These are phyloP conservation scores for Aphanomyces stellatus DNA, from an alignment of 352 stramenopile genomes.

Conservation along the genomic window DNA sequence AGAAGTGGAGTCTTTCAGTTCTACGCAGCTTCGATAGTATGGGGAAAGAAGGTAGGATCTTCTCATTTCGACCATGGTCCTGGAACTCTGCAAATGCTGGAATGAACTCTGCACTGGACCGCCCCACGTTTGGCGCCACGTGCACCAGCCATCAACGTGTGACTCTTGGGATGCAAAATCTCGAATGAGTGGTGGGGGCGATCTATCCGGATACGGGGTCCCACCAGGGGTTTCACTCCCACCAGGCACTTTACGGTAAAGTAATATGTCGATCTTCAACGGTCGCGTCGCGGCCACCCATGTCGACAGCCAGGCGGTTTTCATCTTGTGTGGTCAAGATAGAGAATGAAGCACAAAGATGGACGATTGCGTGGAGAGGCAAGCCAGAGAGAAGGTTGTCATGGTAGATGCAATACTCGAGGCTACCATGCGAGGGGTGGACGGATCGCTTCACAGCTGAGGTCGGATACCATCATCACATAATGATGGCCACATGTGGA, in stretches of 20 bases:
- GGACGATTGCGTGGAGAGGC: no score
- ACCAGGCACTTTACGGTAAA: not conserved
- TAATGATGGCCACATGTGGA: no score
- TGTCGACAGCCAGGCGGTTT: not conserved
- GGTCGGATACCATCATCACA: no score
- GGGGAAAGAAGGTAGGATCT: slow-evolving; percentile 73
- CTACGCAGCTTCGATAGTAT: slow-evolving; percentile 68
- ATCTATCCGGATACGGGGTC: not conserved
- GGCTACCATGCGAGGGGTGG: no score
- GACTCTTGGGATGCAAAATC: not conserved
- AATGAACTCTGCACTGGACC: not conserved
- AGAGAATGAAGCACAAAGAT: no score
- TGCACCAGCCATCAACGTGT: not conserved
- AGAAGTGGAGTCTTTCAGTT: slow-evolving; percentile 61
- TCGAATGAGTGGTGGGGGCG: slow-evolving; percentile 4
- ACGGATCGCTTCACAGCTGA: no score
- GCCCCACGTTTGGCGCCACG: not conserved
- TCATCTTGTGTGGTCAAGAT: no score
- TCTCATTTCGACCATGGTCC: slow-evolving; percentile 54
- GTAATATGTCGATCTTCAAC: not conserved
- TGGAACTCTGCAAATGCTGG: not conserved
- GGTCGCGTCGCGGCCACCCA: not conserved
- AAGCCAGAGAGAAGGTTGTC: no score
- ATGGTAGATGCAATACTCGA: no score
- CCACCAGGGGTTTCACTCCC: not conserved